These are phyloP conservation scores for Phytomonas serpens DNA, from an alignment of 208 protist species.

Conservation along the genomic window DNA sequence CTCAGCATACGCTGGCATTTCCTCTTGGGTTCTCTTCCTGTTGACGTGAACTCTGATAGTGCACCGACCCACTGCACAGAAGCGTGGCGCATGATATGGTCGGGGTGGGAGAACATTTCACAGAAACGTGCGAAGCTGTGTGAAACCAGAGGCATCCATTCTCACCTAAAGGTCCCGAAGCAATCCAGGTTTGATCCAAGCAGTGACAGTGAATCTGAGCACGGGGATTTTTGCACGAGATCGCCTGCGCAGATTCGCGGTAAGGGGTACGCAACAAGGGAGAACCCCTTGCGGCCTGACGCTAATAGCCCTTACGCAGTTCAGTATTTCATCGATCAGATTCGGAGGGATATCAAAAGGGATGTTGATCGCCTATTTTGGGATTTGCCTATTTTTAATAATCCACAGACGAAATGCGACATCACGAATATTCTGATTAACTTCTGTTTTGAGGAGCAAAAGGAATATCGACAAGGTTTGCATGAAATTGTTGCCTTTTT, in stretches of 20 bases:
- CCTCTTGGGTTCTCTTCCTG: conserved; percentile 29
- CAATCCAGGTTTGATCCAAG: not conserved
- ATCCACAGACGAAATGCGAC: conserved; percentile 20
- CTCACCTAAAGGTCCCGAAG: not conserved
- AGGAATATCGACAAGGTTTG: conserved; percentile 85
- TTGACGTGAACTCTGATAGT: not conserved
- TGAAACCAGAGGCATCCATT: not conserved
- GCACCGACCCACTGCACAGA: not conserved
- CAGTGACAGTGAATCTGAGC: conserved; percentile 3
- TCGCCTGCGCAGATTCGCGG: not conserved
- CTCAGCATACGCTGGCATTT: conserved; percentile 42
- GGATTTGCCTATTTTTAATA: conserved; percentile 39
- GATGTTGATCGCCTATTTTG: conserved; percentile 67
- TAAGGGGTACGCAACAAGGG: conserved; percentile 9
- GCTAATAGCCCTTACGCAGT: conserved; percentile 51
- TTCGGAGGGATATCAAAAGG: conserved; percentile 35
- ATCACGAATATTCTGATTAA: conserved; percentile 46
- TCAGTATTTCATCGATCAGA: conserved; percentile 31
- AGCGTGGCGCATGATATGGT: not conserved
- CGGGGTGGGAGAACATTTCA: not conserved
- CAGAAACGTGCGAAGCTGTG: not conserved
- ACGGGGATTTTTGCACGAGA: not conserved
- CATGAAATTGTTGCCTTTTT: conserved; percentile 88
- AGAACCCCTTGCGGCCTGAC: conserved; percentile 54
- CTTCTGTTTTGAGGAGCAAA: conserved; percentile 42